Evolutionary conservation across 768 basidiomycete genomes (phyloP).

Genomic region (Pisolithus sp.): DNA sequence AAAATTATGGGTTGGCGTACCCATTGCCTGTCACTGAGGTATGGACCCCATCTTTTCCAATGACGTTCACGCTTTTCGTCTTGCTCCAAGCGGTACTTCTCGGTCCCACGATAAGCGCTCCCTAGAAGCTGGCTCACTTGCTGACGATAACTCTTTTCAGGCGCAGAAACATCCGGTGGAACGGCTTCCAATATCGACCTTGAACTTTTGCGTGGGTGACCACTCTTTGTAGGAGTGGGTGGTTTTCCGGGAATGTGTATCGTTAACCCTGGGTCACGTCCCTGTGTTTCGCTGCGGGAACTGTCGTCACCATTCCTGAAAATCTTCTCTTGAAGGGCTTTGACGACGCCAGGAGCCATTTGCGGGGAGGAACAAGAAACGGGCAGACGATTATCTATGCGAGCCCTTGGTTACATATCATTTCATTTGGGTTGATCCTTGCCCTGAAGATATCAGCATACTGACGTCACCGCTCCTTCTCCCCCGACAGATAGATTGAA

Average conservation of each 20-base stretch:
- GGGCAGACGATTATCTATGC: slow-evolving; percentile 1
- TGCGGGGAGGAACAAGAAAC: slow-evolving; percentile 9
- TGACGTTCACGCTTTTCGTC: slow-evolving; percentile 75
- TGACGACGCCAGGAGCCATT: slow-evolving; percentile 43
- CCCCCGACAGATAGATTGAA: too few species aligned
- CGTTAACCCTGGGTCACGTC: slow-evolving; percentile 38
- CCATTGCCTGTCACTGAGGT: slow-evolving; percentile 97
- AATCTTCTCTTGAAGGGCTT: slow-evolving; percentile 68
- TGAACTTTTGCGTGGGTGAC: slow-evolving; percentile 39
- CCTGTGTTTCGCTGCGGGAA: slow-evolving; percentile 13
- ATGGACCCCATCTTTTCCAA: slow-evolving; percentile 99
- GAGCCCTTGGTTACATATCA: too few species aligned
- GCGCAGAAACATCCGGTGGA: slow-evolving; percentile 9
- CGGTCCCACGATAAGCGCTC: slow-evolving; percentile 68
- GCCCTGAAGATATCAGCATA: too few species aligned
- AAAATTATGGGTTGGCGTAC: slow-evolving; percentile 36
- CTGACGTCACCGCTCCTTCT: too few species aligned
- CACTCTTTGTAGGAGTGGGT: slow-evolving; percentile 25
- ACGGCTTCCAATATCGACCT: slow-evolving; percentile 30
- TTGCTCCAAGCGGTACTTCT: slow-evolving; percentile 80
- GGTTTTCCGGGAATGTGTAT: slow-evolving; percentile 61
- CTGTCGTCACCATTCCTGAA: slow-evolving; percentile 42
- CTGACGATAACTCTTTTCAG: slow-evolving; percentile 47
- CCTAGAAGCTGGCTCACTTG: slow-evolving; percentile 61
- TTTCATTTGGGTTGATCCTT: too few species aligned